Evolutionary conservation across 495 filamentous ascomycete species (phyloP).

Genomic region (Penicillium simplicissimum): DNA sequence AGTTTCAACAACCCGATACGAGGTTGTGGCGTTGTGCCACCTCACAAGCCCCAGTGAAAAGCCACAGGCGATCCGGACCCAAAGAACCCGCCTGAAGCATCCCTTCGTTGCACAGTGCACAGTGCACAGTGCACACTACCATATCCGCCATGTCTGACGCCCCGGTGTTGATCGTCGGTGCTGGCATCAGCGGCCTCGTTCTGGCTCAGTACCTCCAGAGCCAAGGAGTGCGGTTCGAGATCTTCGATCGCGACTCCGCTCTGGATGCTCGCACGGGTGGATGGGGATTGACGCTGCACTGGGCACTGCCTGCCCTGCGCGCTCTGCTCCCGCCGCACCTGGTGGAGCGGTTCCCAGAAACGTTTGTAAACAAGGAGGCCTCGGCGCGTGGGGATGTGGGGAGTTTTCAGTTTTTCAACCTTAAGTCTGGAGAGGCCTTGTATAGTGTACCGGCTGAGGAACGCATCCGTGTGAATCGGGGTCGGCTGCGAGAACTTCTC

Average conservation of each 20-base stretch:
- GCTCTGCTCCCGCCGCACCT: slow-evolving; percentile 52
- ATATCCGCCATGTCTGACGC: slow-evolving; percentile 19
- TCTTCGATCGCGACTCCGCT: slow-evolving; percentile 57
- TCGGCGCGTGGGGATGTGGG: slow-evolving; percentile 45
- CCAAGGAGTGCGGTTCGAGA: slow-evolving; percentile 41
- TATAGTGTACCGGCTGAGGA: slow-evolving; percentile 49
- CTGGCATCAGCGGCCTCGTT: slow-evolving; percentile 59
- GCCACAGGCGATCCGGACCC: neutral
- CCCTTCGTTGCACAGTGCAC: neutral
- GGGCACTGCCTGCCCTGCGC: slow-evolving; percentile 52
- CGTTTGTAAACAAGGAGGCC: slow-evolving; percentile 50
- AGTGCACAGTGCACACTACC: neutral
- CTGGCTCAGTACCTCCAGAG: slow-evolving; percentile 60
- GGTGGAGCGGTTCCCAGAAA: slow-evolving; percentile 47
- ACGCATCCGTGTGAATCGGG: slow-evolving; percentile 52
- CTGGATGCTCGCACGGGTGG: slow-evolving; percentile 48
- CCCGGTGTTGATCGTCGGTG: slow-evolving; percentile 57
- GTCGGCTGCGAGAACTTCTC: slow-evolving; percentile 49
- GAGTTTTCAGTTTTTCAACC: slow-evolving; percentile 56
- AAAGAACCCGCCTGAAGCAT: neutral
- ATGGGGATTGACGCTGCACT: slow-evolving; percentile 63
- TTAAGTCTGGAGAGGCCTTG: slow-evolving; percentile 47
- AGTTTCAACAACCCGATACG: neutral
- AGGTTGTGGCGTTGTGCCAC: neutral
- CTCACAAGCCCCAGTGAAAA: neutral